Percentiles rank a stretch among this genome's conserved stretches.
Evolutionary conservation across 225 moss, liverwort and hornwort genomes (phyloP).

Genomic region (Takakia lepidozioides): DNA sequence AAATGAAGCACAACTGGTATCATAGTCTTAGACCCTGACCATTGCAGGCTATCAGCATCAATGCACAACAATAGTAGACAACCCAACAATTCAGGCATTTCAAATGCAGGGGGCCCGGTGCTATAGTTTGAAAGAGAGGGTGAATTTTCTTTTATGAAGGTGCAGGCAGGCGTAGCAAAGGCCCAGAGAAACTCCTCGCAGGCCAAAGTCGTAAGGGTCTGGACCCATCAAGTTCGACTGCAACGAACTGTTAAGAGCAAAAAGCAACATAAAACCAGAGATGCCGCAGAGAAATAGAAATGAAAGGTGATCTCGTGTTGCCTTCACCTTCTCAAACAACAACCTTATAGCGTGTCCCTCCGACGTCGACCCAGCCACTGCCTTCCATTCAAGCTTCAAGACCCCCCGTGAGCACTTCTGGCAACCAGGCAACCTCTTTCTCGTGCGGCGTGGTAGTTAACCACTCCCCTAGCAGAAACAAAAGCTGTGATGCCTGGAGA

Average conservation of each 20-base stretch:
- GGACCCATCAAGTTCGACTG: conserved; percentile 11
- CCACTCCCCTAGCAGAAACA: conserved; percentile 49
- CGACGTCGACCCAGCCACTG: conserved; percentile 26
- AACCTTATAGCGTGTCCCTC: conserved; percentile 28
- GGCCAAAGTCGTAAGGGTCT: conserved; percentile 25
- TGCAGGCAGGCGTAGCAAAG: conserved; percentile 46
- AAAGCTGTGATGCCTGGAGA: conserved; percentile 42
- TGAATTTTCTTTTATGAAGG: conserved; percentile 33
- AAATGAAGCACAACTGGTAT: no score
- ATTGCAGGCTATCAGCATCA: no score
- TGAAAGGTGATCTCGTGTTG: conserved; percentile 25
- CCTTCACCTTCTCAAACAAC: conserved; percentile 35
- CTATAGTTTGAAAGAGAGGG: conserved; percentile 28
- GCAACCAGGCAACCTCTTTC: conserved; percentile 33
- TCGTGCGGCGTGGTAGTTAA: conserved; percentile 58
- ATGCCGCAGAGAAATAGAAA: conserved; percentile 34
- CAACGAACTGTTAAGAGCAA: conserved; percentile 22
- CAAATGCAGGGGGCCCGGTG: no score
- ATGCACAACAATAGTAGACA: no score
- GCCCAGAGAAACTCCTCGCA: conserved; percentile 59
- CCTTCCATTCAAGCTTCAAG: conserved; percentile 30
- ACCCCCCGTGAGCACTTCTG: conserved; percentile 34
- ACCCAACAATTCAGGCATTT: no score
- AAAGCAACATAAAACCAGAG: conserved; percentile 53
- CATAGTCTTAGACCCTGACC: no score